These are phyloP conservation scores for Ceratonia siliqua DNA, from an alignment of 306 rosid genomes.

Conservation along the genomic window DNA sequence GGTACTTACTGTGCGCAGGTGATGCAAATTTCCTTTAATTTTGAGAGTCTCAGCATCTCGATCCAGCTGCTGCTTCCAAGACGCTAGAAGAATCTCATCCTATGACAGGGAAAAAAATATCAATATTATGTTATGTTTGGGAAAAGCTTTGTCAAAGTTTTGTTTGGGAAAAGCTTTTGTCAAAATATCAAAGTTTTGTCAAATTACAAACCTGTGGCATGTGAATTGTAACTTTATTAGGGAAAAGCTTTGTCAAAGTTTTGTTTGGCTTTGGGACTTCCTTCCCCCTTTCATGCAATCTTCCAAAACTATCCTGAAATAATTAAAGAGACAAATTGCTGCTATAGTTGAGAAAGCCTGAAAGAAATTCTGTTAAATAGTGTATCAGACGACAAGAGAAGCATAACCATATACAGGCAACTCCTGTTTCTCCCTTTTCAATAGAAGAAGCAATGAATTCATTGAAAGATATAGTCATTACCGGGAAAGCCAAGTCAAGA, in stretches of 20 bases:
- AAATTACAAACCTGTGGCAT: constrained; percentile 98
- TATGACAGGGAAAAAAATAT: constrained; percentile 39
- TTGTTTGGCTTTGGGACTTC: constrained; percentile 97
- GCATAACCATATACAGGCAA: constrained; percentile 10
- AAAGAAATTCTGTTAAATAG: constrained; percentile 22
- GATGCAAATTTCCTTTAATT: constrained; percentile 88
- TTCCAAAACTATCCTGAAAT: constrained; percentile 95
- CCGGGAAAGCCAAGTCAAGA: constrained; percentile 98
- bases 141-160: background rate
- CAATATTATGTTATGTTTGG: background rate
- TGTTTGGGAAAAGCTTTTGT: background rate
- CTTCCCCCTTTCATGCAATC: constrained; percentile 96
- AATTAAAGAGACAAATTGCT: background rate
- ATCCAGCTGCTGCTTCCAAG: constrained; percentile 96
- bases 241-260: constrained; percentile 91
- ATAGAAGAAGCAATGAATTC: background rate
- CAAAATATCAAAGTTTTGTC: too few relatives aligned
- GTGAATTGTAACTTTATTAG: constrained; percentile 93
- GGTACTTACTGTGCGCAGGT: constrained; percentile 66
- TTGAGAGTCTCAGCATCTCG: constrained; percentile 90
- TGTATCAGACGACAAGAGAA: constrained; percentile 11
- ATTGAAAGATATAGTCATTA: constrained; percentile 41
- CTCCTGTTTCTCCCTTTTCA: background rate
- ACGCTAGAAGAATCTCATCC: constrained; percentile 88
- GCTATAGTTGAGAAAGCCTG: constrained; percentile 22